A percentile compares a stretch with the other conserved stretches of the same genome.
Conservation (phyloP, 305 asterid genomes). For the Rubia balearica region DNA sequence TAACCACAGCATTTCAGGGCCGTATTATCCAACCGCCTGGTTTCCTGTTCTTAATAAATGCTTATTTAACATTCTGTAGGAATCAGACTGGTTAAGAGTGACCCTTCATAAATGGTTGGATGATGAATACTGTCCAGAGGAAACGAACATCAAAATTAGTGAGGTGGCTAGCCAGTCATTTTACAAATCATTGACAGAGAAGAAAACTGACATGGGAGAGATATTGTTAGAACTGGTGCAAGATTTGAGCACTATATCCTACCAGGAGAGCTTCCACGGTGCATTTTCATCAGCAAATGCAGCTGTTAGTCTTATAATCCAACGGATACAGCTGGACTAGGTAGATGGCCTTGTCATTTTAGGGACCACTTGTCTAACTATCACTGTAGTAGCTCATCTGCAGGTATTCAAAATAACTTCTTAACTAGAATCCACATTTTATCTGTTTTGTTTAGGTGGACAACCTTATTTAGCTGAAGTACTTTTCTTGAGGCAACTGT, state of each 20-base stretch:
- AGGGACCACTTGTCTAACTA: background rate
- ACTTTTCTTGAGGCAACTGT: background rate
- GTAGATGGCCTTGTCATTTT: background rate
- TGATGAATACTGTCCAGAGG: slow-evolving; percentile 91
- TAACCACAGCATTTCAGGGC: background rate
- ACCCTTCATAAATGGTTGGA: slow-evolving; percentile 84
- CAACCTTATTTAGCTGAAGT: background rate
- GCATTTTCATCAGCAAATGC: slow-evolving; percentile 95
- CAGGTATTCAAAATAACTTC: slow-evolving; percentile 3
- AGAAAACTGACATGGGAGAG: slow-evolving; percentile 68
- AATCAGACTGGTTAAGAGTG: slow-evolving; percentile 74
- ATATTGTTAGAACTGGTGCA: slow-evolving; percentile 67
- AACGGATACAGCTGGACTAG: slow-evolving; percentile 44
- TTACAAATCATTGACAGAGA: slow-evolving; percentile 54
- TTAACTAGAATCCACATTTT: background rate
- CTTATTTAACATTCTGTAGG: slow-evolving; percentile 31
- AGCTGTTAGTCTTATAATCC: slow-evolving; percentile 64
- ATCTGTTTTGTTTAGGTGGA: background rate
- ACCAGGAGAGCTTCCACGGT: slow-evolving; percentile 95
- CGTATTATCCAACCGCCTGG: background rate
- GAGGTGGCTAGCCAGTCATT: slow-evolving; percentile 61
- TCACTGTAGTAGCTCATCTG: background rate
- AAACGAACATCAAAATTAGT: slow-evolving; percentile 68
- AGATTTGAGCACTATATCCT: slow-evolving; percentile 73
- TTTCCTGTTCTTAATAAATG: background rate